Base-by-base conservation (phyloP, 2,329 filamentous ascomycete species). In the Penicillium sp. region DNA sequence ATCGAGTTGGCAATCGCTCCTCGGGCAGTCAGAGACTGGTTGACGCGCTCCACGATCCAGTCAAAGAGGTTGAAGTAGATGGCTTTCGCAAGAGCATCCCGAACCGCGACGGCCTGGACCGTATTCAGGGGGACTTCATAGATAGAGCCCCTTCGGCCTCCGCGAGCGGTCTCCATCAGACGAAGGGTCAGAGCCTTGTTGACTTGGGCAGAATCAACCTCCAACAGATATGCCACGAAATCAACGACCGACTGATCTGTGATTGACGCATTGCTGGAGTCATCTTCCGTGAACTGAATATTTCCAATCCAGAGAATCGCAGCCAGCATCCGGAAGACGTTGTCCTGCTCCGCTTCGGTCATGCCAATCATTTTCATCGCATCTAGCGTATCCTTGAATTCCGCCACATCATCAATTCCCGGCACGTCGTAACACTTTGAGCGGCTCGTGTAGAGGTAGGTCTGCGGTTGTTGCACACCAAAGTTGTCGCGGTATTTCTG, bases 11-110 rank as follows among this genome's bases (percentile, higher is more conserved):
- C 81, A 3, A 93, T 85, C 0, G 86, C 79, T 51, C 91, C 90
- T 63, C 88, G 86, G 20, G 94, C 90, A 75, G 91, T 88, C 61
- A 98, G 79, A 4, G 94, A 96, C 66, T 88, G 86, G 77, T 98
- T 98, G 67, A 98, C 88, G 67, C 95, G 89, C 69, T 90, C 86
- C 20, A 98, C 93, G 65, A 99, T 98, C 95, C 95, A 99, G 77
- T 99, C 94, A 70, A 99, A 99, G 56, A 99, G 85, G 73, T 97
- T 97, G 82, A 90, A 90, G 78, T 99, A 99, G 59, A 99, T 92
- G n/a, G 89, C 93, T 82, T 95, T 98, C 61, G 94, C 87, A 53
- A 99, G 81, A 11, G 93, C 95, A 78, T 99, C 95, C 66, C 93
- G 87, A 7, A 96, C 96, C 34, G 95, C 87, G 41, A 82, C 83